A percentile compares a stretch with the other conserved stretches of the same genome.
These are phyloP conservation scores for Ensete ventricosum DNA, from an alignment of 176 grass and related monocot genomes.

Conservation along the genomic window DNA sequence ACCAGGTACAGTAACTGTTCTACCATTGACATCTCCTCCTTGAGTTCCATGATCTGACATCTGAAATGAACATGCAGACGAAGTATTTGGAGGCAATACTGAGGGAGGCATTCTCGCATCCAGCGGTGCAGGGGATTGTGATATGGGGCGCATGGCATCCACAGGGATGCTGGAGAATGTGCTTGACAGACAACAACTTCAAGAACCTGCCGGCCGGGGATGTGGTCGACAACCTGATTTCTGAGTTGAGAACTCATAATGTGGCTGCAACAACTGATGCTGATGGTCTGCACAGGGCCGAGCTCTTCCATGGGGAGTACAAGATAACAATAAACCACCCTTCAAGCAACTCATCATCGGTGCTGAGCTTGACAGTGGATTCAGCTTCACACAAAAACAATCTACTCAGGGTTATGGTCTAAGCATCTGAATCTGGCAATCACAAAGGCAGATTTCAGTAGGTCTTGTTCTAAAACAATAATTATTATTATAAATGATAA, in stretches of 20 bases:
- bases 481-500: neutral
- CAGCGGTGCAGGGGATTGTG: slow-evolving; percentile 67
- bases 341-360: slow-evolving; percentile 32
- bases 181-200: slow-evolving; percentile 68
- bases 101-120: slow-evolving; percentile 79
- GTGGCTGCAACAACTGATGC: slow-evolving; percentile 32
- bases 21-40: neutral
- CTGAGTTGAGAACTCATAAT: slow-evolving; percentile 37
- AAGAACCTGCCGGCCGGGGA: slow-evolving; percentile 55
- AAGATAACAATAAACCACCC: slow-evolving; percentile 49
- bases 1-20: slow-evolving; percentile 26
- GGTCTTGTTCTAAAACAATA: no score
- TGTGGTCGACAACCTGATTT: slow-evolving; percentile 63
- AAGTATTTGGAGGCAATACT: slow-evolving; percentile 49
- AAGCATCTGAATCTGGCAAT: slow-evolving; percentile 1
- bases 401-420: slow-evolving; percentile 36
- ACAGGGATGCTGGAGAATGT: slow-evolving; percentile 59
- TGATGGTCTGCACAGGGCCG: slow-evolving; percentile 42
- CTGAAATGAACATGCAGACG: slow-evolving; percentile 24
- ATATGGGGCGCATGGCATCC: slow-evolving; percentile 65
- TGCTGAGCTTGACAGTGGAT: slow-evolving; percentile 46
- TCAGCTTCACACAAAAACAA: slow-evolving; percentile 27
- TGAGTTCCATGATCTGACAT: neutral
- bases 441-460: no score
- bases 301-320: slow-evolving; percentile 69